phyloP scores from a whole-genome alignment of 345 rosid species.

The Linum usitatissimum region DNA sequence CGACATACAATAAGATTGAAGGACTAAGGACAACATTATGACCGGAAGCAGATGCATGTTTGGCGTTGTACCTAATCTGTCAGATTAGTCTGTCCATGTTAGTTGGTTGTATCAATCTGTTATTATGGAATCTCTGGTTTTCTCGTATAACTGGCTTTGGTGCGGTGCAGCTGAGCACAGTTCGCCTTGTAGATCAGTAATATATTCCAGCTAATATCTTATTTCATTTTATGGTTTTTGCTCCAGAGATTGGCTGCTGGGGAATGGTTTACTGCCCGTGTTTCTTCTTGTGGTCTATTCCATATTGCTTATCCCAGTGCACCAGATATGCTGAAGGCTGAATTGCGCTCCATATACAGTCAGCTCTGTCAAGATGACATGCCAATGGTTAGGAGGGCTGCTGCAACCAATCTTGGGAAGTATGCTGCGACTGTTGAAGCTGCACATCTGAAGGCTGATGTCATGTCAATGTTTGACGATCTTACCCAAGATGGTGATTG shows the following conservation, averaged over 20 bases:
- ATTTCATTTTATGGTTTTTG: neutral
- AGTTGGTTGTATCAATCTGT: neutral
- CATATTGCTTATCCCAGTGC: conserved; percentile 93
- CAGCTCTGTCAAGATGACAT: conserved; percentile 96
- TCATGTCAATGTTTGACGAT: conserved; percentile 86
- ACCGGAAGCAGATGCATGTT: neutral
- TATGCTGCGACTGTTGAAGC: conserved; percentile 91
- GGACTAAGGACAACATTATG: neutral
- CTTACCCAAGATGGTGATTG: conserved; percentile 86
- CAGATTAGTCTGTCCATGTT: neutral
- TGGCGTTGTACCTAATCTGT: neutral
- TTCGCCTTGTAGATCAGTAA: neutral
- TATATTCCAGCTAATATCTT: neutral
- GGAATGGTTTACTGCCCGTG: conserved; percentile 96
- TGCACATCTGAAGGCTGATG: conserved; percentile 66
- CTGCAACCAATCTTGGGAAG: conserved; percentile 81
- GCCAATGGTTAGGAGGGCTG: conserved; percentile 99
- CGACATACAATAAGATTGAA: neutral
- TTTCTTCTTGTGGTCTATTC: conserved; percentile 82
- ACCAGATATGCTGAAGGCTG: conserved; percentile 53
- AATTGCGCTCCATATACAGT: conserved; percentile 52
- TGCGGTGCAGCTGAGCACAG: neutral
- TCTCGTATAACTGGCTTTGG: neutral
- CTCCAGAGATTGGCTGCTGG: conserved; percentile 85
- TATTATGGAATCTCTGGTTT: neutral